Evolutionary conservation across 2,329 filamentous ascomycete species (phyloP).

Genomic region (Colletotrichum trifolii): DNA sequence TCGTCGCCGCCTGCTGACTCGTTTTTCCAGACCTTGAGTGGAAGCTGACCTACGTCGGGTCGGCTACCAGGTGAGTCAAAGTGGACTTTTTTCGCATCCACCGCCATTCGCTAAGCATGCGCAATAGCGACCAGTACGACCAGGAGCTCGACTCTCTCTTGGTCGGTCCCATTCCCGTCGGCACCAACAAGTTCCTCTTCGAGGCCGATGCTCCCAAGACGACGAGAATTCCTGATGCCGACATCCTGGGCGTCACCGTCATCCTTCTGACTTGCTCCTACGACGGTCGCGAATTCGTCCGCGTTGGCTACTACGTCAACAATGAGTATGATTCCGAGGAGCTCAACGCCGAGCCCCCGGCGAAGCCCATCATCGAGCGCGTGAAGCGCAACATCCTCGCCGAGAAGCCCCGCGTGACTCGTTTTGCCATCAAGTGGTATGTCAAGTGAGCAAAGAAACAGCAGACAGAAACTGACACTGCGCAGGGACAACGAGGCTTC

Average conservation of each 20-base stretch:
- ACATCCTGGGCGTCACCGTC: slow-evolving; percentile 96
- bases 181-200: slow-evolving; percentile 99
- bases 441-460: slow-evolving; percentile 42
- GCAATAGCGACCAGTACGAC: slow-evolving; percentile 88
- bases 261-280: slow-evolving; percentile 97
- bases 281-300: slow-evolving; percentile 95
- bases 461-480: slow-evolving; percentile 26
- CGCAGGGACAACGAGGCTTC: slow-evolving; percentile 95
- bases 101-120: slow-evolving; percentile 30
- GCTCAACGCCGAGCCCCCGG: slow-evolving; percentile 86
- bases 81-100: slow-evolving; percentile 39
- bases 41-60: slow-evolving; percentile 99
- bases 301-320: slow-evolving; percentile 99
- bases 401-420: slow-evolving; percentile 96
- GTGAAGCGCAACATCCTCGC: slow-evolving; percentile 92
- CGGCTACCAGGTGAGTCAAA: slow-evolving; percentile 86
- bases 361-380: slow-evolving; percentile 92
- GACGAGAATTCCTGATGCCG: slow-evolving; percentile 89
- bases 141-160: slow-evolving; percentile 98
- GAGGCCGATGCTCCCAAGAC: slow-evolving; percentile 94
- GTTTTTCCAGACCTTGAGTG: slow-evolving; percentile 85
- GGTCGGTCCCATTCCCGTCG: slow-evolving; percentile 96
- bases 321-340: slow-evolving; percentile 98
- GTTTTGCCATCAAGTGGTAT: slow-evolving; percentile 99
- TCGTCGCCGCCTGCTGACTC: slow-evolving; percentile 6